These are phyloP conservation scores for slime mould (Dictyostelium discoideum) DNA, from an alignment of 78 protist species.

Conservation along the genomic window DNA sequence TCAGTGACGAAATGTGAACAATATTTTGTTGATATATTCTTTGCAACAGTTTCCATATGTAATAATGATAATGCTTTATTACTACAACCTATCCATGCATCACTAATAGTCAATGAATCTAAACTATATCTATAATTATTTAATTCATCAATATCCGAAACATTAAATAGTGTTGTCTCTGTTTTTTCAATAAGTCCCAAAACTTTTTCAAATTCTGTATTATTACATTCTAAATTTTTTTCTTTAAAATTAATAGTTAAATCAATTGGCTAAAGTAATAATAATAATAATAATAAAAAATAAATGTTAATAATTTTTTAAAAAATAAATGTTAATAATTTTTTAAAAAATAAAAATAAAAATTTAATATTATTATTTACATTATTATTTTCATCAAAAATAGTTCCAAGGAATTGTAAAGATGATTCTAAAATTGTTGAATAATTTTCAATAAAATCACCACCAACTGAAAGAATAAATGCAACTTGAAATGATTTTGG, in stretches of 20 bases:
- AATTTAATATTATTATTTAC: background rate
- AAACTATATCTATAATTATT: constrained; percentile 13
- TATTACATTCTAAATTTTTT: background rate
- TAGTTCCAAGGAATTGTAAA: background rate
- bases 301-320: too few species aligned
- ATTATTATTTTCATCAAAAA: background rate
- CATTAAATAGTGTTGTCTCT: background rate
- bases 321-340: background rate
- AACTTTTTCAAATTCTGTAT: background rate
- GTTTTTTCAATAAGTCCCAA: background rate
- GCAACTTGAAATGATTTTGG: constrained; percentile 9
- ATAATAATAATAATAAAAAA: background rate
- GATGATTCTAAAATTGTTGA: background rate
- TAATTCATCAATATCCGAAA: constrained; percentile 11
- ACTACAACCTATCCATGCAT: constrained; percentile 2
- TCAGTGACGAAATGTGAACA: background rate
- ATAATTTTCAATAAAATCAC: background rate
- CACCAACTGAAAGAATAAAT: background rate
- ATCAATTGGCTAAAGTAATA: background rate
- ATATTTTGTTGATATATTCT: background rate
- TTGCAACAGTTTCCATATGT: background rate
- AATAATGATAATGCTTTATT: background rate
- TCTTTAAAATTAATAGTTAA: background rate
- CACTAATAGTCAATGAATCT: background rate
- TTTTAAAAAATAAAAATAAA: too few species aligned